Evolutionary conservation across 176 grass and related monocot species (phyloP).

Genomic region (Pharus latifolius): DNA sequence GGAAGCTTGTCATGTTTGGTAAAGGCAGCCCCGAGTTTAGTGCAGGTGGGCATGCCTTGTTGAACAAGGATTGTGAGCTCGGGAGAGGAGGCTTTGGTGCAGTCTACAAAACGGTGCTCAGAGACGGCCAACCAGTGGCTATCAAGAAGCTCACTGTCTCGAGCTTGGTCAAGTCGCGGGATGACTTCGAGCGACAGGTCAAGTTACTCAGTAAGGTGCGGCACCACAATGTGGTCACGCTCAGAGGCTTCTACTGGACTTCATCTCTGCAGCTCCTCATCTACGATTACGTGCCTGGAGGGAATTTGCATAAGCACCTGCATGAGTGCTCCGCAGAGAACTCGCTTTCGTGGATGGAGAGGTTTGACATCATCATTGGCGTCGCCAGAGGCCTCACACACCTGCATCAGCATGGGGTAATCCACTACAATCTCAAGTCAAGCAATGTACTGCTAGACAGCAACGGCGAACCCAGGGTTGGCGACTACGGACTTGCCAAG

Average conservation of each 20-base stretch:
- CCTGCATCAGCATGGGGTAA: slow-evolving; percentile 64
- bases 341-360: slow-evolving; percentile 75
- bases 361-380: slow-evolving; percentile 84
- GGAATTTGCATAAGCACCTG: slow-evolving; percentile 66
- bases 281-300: slow-evolving; percentile 75
- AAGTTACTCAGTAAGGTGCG: slow-evolving; percentile 62
- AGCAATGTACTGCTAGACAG: slow-evolving; percentile 77
- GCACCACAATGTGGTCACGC: slow-evolving; percentile 62
- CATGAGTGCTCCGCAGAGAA: slow-evolving; percentile 50
- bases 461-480: slow-evolving; percentile 62
- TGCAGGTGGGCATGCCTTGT: slow-evolving; percentile 61
- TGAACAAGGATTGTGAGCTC: slow-evolving; percentile 96
- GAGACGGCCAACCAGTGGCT: slow-evolving; percentile 66
- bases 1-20: slow-evolving; percentile 95
- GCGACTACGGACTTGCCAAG: slow-evolving; percentile 83
- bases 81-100: slow-evolving; percentile 90
- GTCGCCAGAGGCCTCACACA: slow-evolving; percentile 65
- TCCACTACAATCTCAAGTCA: slow-evolving; percentile 94
- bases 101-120: slow-evolving; percentile 81
- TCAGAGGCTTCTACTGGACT: slow-evolving; percentile 97
- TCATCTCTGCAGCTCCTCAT: slow-evolving; percentile 87
- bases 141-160: slow-evolving; percentile 99
- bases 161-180: slow-evolving; percentile 78
- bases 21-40: slow-evolving; percentile 68
- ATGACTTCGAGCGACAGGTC: slow-evolving; percentile 87